Percentiles rank a stretch among this genome's conserved stretches.
Evolutionary conservation across 139 green algal species (phyloP).

Genomic region (Zygnema circumcarinatum): DNA sequence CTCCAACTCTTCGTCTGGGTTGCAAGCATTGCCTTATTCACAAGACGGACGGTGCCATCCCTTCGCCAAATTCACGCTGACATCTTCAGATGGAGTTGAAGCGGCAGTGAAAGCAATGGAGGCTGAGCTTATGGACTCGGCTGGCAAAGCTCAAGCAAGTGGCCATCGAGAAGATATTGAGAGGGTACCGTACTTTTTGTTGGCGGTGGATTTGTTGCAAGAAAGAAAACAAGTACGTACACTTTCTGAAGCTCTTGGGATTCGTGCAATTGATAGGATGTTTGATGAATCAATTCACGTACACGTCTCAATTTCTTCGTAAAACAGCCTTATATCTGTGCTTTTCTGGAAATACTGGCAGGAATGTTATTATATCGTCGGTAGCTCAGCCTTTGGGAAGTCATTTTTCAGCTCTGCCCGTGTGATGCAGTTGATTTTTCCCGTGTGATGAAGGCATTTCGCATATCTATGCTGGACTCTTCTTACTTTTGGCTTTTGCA

Average conservation of each 20-base stretch:
- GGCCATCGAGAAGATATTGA: slow-evolving; percentile 41
- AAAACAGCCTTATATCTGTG: too few relatives aligned
- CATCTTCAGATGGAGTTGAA: neutral
- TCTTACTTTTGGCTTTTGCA: slow-evolving; percentile 5
- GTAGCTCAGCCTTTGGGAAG: too few relatives aligned
- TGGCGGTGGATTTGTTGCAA: slow-evolving; percentile 15
- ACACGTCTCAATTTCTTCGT: too few relatives aligned
- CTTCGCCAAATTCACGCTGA: slow-evolving; percentile 59
- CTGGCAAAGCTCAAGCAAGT: slow-evolving; percentile 20
- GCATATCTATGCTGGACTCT: too few relatives aligned
- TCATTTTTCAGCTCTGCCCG: too few relatives aligned
- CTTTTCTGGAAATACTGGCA: too few relatives aligned
- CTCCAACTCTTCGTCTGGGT: neutral
- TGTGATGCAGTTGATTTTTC: too few relatives aligned
- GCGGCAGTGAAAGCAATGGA: slow-evolving; percentile 3
- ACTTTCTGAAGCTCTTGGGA: neutral
- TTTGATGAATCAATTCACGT: too few relatives aligned
- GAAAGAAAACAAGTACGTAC: slow-evolving; percentile 10
- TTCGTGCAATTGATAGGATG: too few relatives aligned
- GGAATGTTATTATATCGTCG: too few relatives aligned
- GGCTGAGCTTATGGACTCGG: slow-evolving; percentile 18
- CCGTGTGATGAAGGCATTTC: too few relatives aligned
- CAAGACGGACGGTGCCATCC: slow-evolving; percentile 24
- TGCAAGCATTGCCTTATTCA: slow-evolving; percentile 19
- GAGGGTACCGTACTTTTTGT: slow-evolving; percentile 35